phyloP scores from a whole-genome alignment of 192 early-diverging fungal genomes.

The Coemansia javaensis region DNA sequence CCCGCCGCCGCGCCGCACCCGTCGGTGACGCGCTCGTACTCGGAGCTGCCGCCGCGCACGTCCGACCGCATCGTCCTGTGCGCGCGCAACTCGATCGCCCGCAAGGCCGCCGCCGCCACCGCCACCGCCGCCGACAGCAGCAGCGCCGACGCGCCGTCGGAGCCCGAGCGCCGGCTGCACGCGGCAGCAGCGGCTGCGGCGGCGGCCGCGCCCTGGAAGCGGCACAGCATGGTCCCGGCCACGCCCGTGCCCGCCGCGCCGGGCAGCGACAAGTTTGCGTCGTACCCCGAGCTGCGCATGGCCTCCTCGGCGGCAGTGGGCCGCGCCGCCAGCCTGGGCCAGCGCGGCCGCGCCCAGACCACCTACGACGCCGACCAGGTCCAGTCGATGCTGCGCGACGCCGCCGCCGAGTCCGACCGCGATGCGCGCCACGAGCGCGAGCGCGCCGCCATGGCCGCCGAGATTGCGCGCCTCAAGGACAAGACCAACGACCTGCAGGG shows the following conservation, averaged over 20 bases:
- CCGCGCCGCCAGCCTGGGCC: background rate
- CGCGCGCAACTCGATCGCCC: too few relatives aligned
- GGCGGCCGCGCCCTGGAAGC: too few relatives aligned
- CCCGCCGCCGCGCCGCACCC: too few relatives aligned
- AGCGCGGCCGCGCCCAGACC: conserved; percentile 7
- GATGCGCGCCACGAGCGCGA: conserved; percentile 11
- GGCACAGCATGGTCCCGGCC: conserved; percentile 22
- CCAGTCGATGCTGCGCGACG: conserved; percentile 27
- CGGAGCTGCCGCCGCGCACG: too few relatives aligned
- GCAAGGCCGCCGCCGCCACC: too few relatives aligned
- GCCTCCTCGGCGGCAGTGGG: conserved; percentile 16
- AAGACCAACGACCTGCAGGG: conserved; percentile 33
- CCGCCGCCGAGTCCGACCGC: conserved; percentile 21
- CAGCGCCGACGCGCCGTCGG: background rate
- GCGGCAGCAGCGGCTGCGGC: too few relatives aligned
- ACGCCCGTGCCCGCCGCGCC: background rate
- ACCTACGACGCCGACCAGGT: conserved; percentile 33
- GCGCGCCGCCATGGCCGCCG: conserved; percentile 3
- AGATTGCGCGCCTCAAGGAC: conserved; percentile 15
- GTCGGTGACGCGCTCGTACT: too few relatives aligned
- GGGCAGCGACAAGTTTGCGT: conserved; percentile 26
- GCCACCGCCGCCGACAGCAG: conserved; percentile 2
- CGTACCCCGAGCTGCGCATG: conserved; percentile 41
- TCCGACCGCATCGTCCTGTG: too few relatives aligned
- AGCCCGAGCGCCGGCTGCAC: conserved; percentile 28